These are phyloP conservation scores for Wickerhamomyces chambardii DNA, from an alignment of 805 yeast species.

Conservation along the genomic window DNA sequence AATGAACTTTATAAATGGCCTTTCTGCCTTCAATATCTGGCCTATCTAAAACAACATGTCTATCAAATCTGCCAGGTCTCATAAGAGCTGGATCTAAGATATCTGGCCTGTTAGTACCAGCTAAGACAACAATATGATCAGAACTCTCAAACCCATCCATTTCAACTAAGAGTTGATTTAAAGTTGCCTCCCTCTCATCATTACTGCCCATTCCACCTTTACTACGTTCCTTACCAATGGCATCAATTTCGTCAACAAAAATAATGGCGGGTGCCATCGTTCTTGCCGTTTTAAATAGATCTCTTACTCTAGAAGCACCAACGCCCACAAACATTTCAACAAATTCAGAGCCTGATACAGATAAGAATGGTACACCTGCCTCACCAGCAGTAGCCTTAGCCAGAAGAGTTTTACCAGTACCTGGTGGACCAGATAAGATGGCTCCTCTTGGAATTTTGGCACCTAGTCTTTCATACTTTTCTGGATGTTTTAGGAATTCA, in stretches of 20 bases:
- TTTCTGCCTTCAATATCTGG: constrained; percentile 96
- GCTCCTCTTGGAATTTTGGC: constrained; percentile 99
- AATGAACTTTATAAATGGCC: constrained; percentile 84
- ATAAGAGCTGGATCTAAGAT: constrained; percentile 85
- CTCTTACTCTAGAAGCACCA: constrained; percentile 97
- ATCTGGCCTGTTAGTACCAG: constrained; percentile 96
- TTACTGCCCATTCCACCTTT: constrained; percentile 75
- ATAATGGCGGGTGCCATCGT: constrained; percentile 91
- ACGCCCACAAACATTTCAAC: constrained; percentile 99
- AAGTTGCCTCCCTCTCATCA: constrained; percentile 95
- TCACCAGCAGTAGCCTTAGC: constrained; percentile 99
- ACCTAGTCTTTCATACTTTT: constrained; percentile 84
- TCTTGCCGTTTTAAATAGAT: constrained; percentile 85
- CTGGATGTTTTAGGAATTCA: constrained; percentile 82
- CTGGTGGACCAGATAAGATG: constrained; percentile 95
- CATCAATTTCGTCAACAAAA: constrained; percentile 98
- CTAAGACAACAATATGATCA: constrained; percentile 93
- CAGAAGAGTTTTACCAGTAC: constrained; percentile 95
- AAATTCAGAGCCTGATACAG: constrained; percentile 96
- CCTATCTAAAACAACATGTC: constrained; percentile 84
- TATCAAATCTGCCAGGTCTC: constrained; percentile 97
- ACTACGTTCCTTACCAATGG: constrained; percentile 93
- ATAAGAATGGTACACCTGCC: constrained; percentile 94
- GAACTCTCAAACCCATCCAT: constrained; percentile 94
- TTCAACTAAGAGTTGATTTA: constrained; percentile 92